Evolutionary conservation across 371 early-diverging fungal species (phyloP), one percentile per base, ranked within the genome.

Genomic region (Spraguea lophii): DNA sequence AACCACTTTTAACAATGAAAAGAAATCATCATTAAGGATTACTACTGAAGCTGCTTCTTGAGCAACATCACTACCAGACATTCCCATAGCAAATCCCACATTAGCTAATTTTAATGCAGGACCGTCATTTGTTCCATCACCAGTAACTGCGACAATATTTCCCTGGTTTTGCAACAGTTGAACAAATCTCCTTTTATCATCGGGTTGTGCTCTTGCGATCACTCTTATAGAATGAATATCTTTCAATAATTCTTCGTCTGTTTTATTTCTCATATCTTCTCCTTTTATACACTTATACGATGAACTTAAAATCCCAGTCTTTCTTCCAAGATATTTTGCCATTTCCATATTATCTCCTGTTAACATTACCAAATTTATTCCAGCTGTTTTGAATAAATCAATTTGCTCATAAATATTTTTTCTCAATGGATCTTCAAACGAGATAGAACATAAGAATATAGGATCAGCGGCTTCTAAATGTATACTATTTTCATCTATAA

Each of bases 41-140:
- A 89, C 79, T 57, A 91, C 88, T 57, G 79, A 80, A 1, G 84
- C 82, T 0, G 90, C 88, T 65, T 86, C 85, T 67, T 86, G 85
- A 40, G 89, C 88, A 1, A 89, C 84, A 65, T 88, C 88, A 2
- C 91, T 88, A 42, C 93, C 91, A 32, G 83, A 73, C 59, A 88
- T 83, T 46, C 93, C 91, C 93, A 90, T 88, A 52, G 79, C 76
- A 69, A 89, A 89, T 10, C 91, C 93, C 47, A 92, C 84, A 68
- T 92, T 86, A 23, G 90, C 90, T 62, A 78, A 68, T 68, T 85
- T 85, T 37, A 91, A 76, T 1, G 89, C 86, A 4, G 88, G 89
- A 1, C 82, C 87, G 68, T 92, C 92, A 73, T 89, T 92, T 44
- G 90, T 85, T 39, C 89, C 92, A 70, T 89, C 90, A 45, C 89